Conservation (phyloP, 1,284 basidiomycete species). For the Malassezia vespertilionis region DNA sequence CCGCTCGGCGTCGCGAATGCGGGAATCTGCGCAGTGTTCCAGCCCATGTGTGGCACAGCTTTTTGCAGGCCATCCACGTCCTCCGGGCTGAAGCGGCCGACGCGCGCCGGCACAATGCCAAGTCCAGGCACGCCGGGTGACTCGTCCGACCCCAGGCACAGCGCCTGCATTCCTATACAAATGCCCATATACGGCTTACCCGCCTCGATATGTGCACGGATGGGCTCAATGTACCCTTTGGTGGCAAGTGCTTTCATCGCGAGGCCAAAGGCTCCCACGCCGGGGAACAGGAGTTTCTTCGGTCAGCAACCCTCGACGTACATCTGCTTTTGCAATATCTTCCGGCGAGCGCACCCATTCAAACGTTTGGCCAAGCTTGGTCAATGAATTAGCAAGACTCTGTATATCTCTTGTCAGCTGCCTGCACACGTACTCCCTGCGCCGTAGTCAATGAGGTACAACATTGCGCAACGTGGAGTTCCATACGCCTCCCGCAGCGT, state of each 20-base stretch:
- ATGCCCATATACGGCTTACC: conserved; percentile 80
- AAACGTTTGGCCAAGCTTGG: conserved; percentile 73
- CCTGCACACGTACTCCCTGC: conserved; percentile 37
- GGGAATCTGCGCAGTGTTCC: conserved; percentile 56
- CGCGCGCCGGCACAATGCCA: conserved; percentile 38
- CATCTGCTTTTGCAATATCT: conserved; percentile 79
- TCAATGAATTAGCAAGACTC: conserved; percentile 76
- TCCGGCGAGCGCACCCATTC: conserved; percentile 74
- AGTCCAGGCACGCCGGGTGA: conserved; percentile 32
- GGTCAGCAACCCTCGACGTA: conserved; percentile 52
- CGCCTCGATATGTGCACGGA: conserved; percentile 70
- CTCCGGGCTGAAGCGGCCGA: conserved; percentile 24
- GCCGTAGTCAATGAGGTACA: conserved; percentile 46
- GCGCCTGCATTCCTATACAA: conserved; percentile 63
- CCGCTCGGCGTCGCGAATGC: conserved; percentile 20
- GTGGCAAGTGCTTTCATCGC: conserved; percentile 67
- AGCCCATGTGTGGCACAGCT: conserved; percentile 95
- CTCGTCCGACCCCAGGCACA: conserved; percentile 68
- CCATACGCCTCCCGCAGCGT: not conserved
- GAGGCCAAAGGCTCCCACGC: conserved; percentile 87
- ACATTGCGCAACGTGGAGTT: conserved; percentile 20
- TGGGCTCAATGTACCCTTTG: conserved; percentile 68
- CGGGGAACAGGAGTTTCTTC: conserved; percentile 90
- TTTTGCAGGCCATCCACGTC: conserved; percentile 52
- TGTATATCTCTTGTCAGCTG: conserved; percentile 27